Base-by-base conservation (phyloP, 2,329 filamentous ascomycete species). In the Nemania sp. region DNA sequence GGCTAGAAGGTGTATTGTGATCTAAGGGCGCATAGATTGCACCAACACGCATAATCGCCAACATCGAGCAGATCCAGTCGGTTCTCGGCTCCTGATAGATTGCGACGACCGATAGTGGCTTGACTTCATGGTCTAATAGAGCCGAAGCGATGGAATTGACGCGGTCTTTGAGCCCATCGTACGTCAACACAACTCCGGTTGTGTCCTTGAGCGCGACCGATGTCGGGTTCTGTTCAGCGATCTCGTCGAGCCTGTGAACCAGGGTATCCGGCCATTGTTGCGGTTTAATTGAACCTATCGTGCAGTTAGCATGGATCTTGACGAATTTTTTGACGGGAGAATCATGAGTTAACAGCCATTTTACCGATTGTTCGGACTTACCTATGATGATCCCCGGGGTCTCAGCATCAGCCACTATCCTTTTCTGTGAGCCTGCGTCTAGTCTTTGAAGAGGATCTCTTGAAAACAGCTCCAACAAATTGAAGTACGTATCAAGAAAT, bases 11-110 rank as follows among this genome's bases (percentile, higher is more conserved):
- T 15, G 53, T 63, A 1, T 60, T 41, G 0, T 64, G 37, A 46
- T 78, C 75, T 0, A 77, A 52, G 1, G 68, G 68, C 1, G 72
- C 45, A 42, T 68, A 69, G 4, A 17, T 26, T 0, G 49, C 59
- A 2, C 52, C 56, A 9, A 50, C 5, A 3, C 61, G 54, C 56
- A 64, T 49, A 37, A 73, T 71, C 6, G 69, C 74, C 0, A 73
- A 61, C 47, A 74, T 51, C 1, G 65, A 67, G 14, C 39, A 14
- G 1, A 72, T 49, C 63, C 60, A 70, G 49, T 72, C 63, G 0
- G 55, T 31, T 0, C 58, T 60, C 0, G 74, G 64, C 2, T 70
- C 39, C 23, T 69, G 65, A 23, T 72, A 68, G 2, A 75, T 68
- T 2, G 59, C 67, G 11, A 77, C 64, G 0, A 42, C 45, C 75